Base-by-base conservation (phyloP, 257 asterid species). In the Anisodus tanguticus region DNA sequence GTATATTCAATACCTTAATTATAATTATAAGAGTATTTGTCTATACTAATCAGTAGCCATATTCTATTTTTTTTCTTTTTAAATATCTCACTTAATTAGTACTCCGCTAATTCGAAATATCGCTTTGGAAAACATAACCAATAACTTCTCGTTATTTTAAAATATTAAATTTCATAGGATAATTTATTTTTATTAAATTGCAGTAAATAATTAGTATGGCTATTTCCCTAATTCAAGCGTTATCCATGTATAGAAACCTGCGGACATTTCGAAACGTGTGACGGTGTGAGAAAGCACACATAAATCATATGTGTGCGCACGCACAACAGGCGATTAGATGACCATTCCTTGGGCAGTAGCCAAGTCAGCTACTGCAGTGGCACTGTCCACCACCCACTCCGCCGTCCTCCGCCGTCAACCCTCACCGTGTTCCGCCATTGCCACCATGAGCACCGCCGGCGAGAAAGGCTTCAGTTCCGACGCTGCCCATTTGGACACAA, bases 391-490 rank as follows among this genome's bases (percentile, higher is more conserved):
- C 80, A 3, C 69, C 83, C 35, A 1, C 1, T 31, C 35, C 35
- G 88, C 35, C 35, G 35, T 31, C 35, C 26, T 22, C 26, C 78
- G 88, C 35, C 35, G 35, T 31, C 35, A 31, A 31, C 35, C 77
- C 68, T 86, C 57, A 12, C 71, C 54, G 66, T 31, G n/a, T 16
- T 54, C 72, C 80, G 51, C 86, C 86, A 67, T 53, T 60, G 84
- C 85, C 85, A 70, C 88, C 89, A 94, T 92, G 97, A 95, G 87
- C 88, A 70, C 92, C 88, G 37, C 82, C 83, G 55, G 71, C 49
- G 84, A 67, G 16, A 8, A 68, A 54, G 76, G 58, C 68, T 13
- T 85, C 69, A 71, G 77, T 76, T 78, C 86, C 0, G 87, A 81
- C 15, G 5, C 88, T 49, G 16, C 89, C 72, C 60, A 83, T 35